These are phyloP conservation scores for Lachnellula willkommii DNA, from an alignment of 2,329 filamentous ascomycete genomes.

Conservation along the genomic window DNA sequence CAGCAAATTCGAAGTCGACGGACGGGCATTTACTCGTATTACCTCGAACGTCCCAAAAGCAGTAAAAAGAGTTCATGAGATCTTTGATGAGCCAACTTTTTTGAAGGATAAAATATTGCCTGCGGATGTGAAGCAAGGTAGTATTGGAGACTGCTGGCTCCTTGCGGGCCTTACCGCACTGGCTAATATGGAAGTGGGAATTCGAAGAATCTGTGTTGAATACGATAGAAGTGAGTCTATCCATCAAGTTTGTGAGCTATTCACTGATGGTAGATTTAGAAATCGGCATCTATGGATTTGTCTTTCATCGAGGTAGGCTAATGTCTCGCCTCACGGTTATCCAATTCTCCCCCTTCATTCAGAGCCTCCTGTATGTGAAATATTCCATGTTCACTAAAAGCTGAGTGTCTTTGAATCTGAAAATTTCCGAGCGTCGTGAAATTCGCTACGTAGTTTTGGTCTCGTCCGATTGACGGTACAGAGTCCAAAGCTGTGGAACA, in stretches of 20 bases:
- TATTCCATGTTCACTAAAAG: background rate
- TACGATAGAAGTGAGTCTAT: conserved; percentile 49
- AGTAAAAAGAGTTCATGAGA: conserved; percentile 70
- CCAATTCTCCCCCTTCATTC: background rate
- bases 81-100: conserved; percentile 73
- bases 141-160: conserved; percentile 80
- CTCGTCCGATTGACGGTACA: too few relatives aligned
- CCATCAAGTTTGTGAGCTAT: background rate
- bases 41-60: conserved; percentile 58
- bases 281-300: conserved; percentile 84
- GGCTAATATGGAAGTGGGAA: conserved; percentile 64
- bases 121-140: conserved; percentile 74
- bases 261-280: conserved; percentile 25
- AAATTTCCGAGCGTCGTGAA: too few relatives aligned
- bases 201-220: conserved; percentile 70
- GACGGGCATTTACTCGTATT: conserved; percentile 41
- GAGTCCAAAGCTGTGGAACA: too few relatives aligned
- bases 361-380: too few relatives aligned
- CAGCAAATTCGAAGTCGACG: conserved; percentile 46
- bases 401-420: background rate
- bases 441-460: too few relatives aligned
- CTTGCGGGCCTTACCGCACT: conserved; percentile 74
- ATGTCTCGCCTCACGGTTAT: background rate
- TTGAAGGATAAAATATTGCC: conserved; percentile 73
- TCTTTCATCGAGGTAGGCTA: conserved; percentile 59